Percentiles rank a stretch among this genome's conserved stretches.
Evolutionary conservation across 1,139 yeast genomes (phyloP).

Genomic region (Spencermartinsiella ligniputridi): DNA sequence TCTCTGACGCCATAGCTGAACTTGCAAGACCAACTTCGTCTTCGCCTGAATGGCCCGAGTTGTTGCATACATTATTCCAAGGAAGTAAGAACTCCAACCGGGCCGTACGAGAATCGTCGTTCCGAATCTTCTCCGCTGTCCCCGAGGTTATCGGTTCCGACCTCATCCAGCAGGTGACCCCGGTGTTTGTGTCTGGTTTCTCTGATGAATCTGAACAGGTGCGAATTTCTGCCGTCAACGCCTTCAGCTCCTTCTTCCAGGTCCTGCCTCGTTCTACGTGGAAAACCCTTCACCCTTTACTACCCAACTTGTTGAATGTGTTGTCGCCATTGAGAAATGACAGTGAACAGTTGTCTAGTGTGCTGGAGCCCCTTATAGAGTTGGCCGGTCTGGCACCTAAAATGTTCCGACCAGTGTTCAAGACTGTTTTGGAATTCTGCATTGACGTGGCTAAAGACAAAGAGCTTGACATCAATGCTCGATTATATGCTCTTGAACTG

Average conservation of each 20-base stretch:
- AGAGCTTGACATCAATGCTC: conserved; percentile 62
- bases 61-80: conserved; percentile 68
- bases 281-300: conserved; percentile 68
- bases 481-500: conserved; percentile 84
- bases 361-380: conserved; percentile 85
- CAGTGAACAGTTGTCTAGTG: conserved; percentile 75
- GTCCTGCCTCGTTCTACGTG: conserved; percentile 73
- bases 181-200: conserved; percentile 75
- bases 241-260: conserved; percentile 86
- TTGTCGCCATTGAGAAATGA: conserved; percentile 76
- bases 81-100: conserved; percentile 60
- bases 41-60: conserved; percentile 59
- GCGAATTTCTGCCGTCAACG: conserved; percentile 85
- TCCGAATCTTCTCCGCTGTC: conserved; percentile 78
- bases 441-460: conserved; percentile 75
- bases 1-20: conserved; percentile 92
- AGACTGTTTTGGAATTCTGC: conserved; percentile 78
- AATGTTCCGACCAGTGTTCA: conserved; percentile 86
- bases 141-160: conserved; percentile 66
- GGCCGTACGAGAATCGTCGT: conserved; percentile 85
- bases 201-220: conserved; percentile 76
- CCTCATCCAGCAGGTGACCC: conserved; percentile 43
- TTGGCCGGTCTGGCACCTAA: conserved; percentile 92
- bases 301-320: conserved; percentile 81
- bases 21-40: conserved; percentile 45